Evolutionary conservation across 2,329 filamentous ascomycete species (phyloP).

Genomic region (Phoma sp.): DNA sequence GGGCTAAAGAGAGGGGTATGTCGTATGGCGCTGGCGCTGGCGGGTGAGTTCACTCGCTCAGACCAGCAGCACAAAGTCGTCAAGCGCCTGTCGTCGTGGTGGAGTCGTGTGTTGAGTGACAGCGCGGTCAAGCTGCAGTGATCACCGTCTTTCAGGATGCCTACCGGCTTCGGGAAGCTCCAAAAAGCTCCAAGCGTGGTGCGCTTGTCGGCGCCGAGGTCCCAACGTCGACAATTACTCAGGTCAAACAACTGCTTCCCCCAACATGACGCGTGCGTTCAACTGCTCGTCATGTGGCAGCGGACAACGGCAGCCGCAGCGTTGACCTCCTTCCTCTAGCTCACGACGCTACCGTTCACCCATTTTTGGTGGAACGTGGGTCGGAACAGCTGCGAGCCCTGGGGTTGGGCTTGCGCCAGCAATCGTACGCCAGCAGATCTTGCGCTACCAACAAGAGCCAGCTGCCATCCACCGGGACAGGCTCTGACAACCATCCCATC

Average conservation of each 20-base stretch:
- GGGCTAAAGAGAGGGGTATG: constrained; percentile 32
- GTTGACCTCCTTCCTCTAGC: constrained; percentile 9
- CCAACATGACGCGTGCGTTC: constrained; percentile 14
- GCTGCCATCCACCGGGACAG: constrained; percentile 4
- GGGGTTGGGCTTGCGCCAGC: constrained; percentile 17
- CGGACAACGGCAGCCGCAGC: constrained; percentile 7
- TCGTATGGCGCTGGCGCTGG: constrained; percentile 26
- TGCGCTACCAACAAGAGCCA: constrained; percentile 16
- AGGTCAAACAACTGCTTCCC: constrained; percentile 1
- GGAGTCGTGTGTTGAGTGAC: constrained; percentile 16
- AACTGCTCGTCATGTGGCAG: constrained; percentile 5
- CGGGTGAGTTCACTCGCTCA: constrained; percentile 22
- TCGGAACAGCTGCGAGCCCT: constrained; percentile 22
- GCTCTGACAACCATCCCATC: constrained; percentile 3
- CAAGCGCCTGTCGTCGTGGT: constrained; percentile 3
- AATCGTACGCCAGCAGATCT: constrained; percentile 18
- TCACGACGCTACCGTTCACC: constrained; percentile 2
- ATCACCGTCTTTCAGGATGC: constrained; percentile 1
- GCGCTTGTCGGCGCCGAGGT: constrained; percentile 21
- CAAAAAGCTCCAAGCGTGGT: constrained; percentile 1
- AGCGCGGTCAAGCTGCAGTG: constrained; percentile 9
- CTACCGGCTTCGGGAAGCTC: constrained; percentile 9
- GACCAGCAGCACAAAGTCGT: constrained; percentile 26
- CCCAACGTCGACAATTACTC: constrained; percentile 11
- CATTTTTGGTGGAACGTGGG: constrained; percentile 21